Evolutionary conservation across 306 rosid genomes (phyloP).

Genomic region (Coriaria nepalensis): DNA sequence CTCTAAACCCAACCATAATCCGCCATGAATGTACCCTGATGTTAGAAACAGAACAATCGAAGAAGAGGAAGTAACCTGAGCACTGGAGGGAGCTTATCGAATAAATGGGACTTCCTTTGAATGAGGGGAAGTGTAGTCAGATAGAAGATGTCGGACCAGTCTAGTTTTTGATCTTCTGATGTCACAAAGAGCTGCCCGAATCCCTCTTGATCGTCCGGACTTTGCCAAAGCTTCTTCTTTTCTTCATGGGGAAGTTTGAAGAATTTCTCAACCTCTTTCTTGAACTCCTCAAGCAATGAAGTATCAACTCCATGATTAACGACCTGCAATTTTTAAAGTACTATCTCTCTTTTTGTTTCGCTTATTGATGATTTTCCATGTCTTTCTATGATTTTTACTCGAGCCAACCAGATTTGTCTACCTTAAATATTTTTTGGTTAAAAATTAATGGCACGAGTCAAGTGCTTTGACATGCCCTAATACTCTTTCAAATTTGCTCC

Average conservation of each 20-base stretch:
- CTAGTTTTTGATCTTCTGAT: conserved; percentile 31
- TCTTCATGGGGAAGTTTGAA: conserved; percentile 23
- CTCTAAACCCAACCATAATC: too few relatives aligned
- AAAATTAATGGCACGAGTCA: too few relatives aligned
- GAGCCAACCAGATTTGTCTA: too few relatives aligned
- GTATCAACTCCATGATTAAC: conserved; percentile 19
- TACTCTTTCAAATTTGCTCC: too few relatives aligned
- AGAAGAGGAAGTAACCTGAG: conserved; percentile 20
- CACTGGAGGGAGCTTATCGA: conserved; percentile 19
- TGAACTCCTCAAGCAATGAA: conserved; percentile 20
- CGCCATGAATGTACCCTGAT: too few relatives aligned
- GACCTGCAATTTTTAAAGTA: too few relatives aligned
- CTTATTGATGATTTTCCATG: too few relatives aligned
- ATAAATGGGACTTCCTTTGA: conserved; percentile 11
- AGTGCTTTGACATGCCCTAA: too few relatives aligned
- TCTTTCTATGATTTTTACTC: too few relatives aligned
- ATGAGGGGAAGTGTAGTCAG: conserved; percentile 16
- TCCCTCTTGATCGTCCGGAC: conserved; percentile 18
- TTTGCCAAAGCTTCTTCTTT: conserved; percentile 27
- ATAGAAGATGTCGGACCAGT: conserved; percentile 32
- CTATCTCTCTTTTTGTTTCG: too few relatives aligned
- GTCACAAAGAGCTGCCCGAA: conserved; percentile 30
- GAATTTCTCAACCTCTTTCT: conserved; percentile 9
- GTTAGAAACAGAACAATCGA: too few relatives aligned
- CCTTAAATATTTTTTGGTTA: too few relatives aligned